Conservation (phyloP, 2,329 filamentous ascomycete species). For the Fusarium hostae region DNA sequence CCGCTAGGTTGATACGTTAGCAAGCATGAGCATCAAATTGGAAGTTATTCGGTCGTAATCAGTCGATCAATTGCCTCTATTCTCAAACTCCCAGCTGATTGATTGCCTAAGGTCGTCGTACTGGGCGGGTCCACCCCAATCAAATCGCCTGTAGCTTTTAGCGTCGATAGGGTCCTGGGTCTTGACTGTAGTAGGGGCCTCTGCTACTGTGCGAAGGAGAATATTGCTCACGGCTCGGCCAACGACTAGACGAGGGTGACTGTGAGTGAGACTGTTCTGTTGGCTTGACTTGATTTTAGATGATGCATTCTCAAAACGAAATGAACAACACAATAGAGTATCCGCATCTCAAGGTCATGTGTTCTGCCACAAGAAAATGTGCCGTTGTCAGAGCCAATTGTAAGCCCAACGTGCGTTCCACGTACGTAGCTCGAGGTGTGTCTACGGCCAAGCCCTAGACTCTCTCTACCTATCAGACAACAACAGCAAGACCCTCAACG, state of each 20-base stretch:
- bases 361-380: conserved; percentile 11
- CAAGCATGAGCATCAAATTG: conserved; percentile 34
- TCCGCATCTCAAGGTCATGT: conserved; percentile 1
- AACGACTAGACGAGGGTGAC: not conserved
- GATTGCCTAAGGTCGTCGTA: conserved; percentile 37
- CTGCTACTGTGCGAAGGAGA: conserved; percentile 29
- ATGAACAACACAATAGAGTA: not conserved
- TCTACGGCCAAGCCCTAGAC: conserved; percentile 26
- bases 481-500: conserved; percentile 18
- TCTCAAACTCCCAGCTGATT: conserved; percentile 36
- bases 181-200: not conserved
- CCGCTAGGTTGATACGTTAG: conserved; percentile 23
- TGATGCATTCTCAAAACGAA: not conserved
- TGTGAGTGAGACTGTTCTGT: conserved; percentile 6
- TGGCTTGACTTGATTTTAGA: conserved; percentile 11
- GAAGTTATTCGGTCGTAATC: conserved; percentile 36
- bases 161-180: conserved; percentile 29
- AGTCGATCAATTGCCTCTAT: conserved; percentile 44
- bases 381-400: conserved; percentile 17
- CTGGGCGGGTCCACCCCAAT: conserved; percentile 33
- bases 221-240: conserved; percentile 34
- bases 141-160: conserved; percentile 30
- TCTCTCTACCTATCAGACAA: conserved; percentile 12
- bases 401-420: conserved; percentile 24
- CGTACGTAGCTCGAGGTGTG: conserved; percentile 12